Evolutionary conservation across 306 rosid genomes (phyloP), one percentile per base, ranked within the genome.

Genomic region (Castanospermum australe): DNA sequence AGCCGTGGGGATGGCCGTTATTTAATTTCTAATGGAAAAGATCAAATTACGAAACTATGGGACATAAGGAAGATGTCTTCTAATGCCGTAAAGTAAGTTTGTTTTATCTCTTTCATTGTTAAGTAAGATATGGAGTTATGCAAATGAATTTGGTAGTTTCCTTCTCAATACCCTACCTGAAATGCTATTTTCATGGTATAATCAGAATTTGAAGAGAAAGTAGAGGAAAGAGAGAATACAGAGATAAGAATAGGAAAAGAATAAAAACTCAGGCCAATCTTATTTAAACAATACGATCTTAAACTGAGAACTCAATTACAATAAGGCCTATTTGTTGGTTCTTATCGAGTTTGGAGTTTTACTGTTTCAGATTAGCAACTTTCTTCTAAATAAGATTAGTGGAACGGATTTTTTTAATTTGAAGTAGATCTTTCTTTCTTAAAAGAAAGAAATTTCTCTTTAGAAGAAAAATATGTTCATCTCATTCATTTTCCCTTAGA

Each of bases 41-140:
- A 95, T 82, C 99, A 95, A 89, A 78, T 91, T 65, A 95, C 89
- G 57, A 95, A 95, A 87, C 87, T 95, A 54, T 95, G 99, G 99
- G 99, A 93, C 76, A 93, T 95, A 78, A 82, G 98, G 79, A 91
- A 71, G 83, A 93, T 95, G 96, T 82, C 97, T 80, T 75, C 89
- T 52, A 84, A 67, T 62, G 84, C 90, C 64, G 54, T 84, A 54
- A 36, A 79, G 97, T 94, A 88, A 70, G 88, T 25, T 12, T 10
- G 11, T 45, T 30, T 36, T 52, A 35, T 72, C 68, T 44, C 42
- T 28, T 55, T 8, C 22, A 24, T 75, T 54, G 41, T 84, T 74
- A 18, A 8, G n/a, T 41, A 36, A 64, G 45, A 57, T 66, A 35
- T 9, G 9, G 15, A 63, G 59, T 65, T 38, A 22, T 64, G 74